phyloP scores from a whole-genome alignment of 176 grass and related monocot genomes.

The Lolium multiflorum region DNA sequence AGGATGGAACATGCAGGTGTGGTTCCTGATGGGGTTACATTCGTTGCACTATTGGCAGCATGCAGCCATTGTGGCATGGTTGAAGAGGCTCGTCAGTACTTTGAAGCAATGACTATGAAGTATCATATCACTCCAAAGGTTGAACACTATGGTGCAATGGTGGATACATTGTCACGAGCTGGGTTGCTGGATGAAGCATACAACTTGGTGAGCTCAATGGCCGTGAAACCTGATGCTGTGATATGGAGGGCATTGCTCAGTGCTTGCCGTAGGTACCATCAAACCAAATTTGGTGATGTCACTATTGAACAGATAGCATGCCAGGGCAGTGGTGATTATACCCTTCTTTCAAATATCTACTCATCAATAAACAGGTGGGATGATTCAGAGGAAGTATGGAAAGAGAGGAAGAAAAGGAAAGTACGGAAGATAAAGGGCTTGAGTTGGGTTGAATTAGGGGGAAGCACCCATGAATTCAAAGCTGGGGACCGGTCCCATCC shows the following conservation, averaged over 20 bases:
- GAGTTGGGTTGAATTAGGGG: conserved; percentile 68
- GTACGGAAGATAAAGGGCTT: conserved; percentile 63
- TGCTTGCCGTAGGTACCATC: conserved; percentile 50
- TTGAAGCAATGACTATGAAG: conserved; percentile 51
- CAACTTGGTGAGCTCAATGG: conserved; percentile 59
- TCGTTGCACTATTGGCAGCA: conserved; percentile 70
- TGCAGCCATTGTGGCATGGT: conserved; percentile 76
- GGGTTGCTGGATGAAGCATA: conserved; percentile 74
- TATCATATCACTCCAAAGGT: conserved; percentile 59
- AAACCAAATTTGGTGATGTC: conserved; percentile 55
- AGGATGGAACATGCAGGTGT: conserved; percentile 63
- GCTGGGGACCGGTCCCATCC: conserved; percentile 64
- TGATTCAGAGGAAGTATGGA: conserved; percentile 66
- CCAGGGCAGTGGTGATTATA: conserved; percentile 64
- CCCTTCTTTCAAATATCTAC: conserved; percentile 76
- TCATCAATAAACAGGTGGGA: conserved; percentile 66
- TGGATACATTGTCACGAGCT: conserved; percentile 63
- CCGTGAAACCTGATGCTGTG: conserved; percentile 56
- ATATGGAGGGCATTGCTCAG: conserved; percentile 84
- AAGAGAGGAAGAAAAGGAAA: conserved; percentile 59
- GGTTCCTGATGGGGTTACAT: conserved; percentile 64
- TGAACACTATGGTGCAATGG: conserved; percentile 74
- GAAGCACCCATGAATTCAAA: conserved; percentile 64
- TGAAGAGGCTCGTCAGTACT: conserved; percentile 57
- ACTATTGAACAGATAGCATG: conserved; percentile 47